phyloP scores from a whole-genome alignment of 2,329 filamentous ascomycete species.

The Talaromyces sp. region DNA sequence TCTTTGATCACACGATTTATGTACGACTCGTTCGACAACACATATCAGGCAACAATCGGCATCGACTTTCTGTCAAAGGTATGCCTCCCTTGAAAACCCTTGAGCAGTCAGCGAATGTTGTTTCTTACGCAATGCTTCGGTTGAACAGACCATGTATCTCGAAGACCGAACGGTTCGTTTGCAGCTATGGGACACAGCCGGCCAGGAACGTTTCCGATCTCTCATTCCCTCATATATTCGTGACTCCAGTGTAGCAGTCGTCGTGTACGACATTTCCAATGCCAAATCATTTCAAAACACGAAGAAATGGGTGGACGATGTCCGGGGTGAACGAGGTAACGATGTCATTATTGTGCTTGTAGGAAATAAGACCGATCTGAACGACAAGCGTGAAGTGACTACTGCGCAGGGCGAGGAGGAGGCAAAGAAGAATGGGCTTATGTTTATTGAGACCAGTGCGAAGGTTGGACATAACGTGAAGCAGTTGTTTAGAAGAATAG shows the following conservation, averaged over 20 bases:
- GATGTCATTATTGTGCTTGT: conserved; percentile 99
- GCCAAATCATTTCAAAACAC: conserved; percentile 98
- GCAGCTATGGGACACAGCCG: conserved; percentile 97
- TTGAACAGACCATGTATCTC: conserved; percentile 97
- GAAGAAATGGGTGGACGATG: conserved; percentile 98
- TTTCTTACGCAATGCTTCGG: no score
- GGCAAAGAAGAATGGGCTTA: conserved; percentile 93
- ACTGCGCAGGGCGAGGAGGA: conserved; percentile 96
- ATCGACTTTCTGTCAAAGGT: conserved; percentile 99
- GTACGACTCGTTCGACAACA: conserved; percentile 99
- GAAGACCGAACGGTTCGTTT: conserved; percentile 96
- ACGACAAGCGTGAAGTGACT: conserved; percentile 96
- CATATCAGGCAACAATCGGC: conserved; percentile 98
- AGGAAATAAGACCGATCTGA: conserved; percentile 98
- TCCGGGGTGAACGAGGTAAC: conserved; percentile 91
- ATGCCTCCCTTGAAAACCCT: conserved; percentile 27
- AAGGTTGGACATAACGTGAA: conserved; percentile 99
- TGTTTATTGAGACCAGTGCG: conserved; percentile 98
- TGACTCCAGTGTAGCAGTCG: conserved; percentile 94
- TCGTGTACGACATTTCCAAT: conserved; percentile 98
- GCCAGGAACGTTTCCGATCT: conserved; percentile 94
- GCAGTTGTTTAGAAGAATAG: conserved; percentile 94
- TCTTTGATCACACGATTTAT: conserved; percentile 98
- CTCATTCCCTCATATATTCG: conserved; percentile 98
- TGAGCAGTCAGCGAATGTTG: no score